Evolutionary conservation across 768 basidiomycete species (phyloP).

Genomic region (Scleroderma bovista): DNA sequence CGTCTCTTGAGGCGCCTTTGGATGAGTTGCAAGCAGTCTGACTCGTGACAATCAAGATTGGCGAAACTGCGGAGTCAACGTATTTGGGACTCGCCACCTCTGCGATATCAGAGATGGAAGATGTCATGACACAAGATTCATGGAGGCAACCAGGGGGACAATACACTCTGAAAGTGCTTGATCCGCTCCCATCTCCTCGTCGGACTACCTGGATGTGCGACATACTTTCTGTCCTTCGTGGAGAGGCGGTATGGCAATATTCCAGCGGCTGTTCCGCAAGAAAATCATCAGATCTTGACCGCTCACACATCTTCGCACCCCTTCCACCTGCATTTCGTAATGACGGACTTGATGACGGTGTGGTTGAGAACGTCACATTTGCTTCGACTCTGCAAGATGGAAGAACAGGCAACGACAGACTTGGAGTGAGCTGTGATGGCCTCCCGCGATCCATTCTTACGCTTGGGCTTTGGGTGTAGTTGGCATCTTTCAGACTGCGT

Average conservation of each 20-base stretch:
- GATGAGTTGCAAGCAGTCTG: not conserved
- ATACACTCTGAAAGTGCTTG: conserved; percentile 10
- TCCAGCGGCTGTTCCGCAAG: conserved; percentile 2
- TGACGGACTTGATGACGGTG: not conserved
- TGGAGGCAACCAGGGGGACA: conserved; percentile 18
- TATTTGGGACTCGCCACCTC: conserved; percentile 10
- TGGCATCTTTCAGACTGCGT: not conserved
- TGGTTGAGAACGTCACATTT: not conserved
- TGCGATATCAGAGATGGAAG: not conserved
- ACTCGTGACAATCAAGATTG: conserved; percentile 11
- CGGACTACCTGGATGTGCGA: conserved; percentile 21
- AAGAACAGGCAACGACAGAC: conserved; percentile 14
- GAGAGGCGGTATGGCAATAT: not conserved
- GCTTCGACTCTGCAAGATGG: conserved; percentile 2
- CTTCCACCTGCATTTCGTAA: not conserved
- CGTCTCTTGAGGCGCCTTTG: not conserved
- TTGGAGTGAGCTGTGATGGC: conserved; percentile 12
- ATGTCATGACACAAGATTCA: conserved; percentile 7
- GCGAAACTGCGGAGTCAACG: conserved; percentile 24
- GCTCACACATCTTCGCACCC: conserved; percentile 1
- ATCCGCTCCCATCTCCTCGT: conserved; percentile 6
- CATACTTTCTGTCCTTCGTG: conserved; percentile 5
- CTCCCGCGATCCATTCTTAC: conserved; percentile 20
- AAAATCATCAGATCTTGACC: not conserved
- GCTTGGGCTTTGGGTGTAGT: conserved; percentile 8